Conservation (phyloP, 2,329 filamentous ascomycete genomes). For the Microthyrium microscopicum region DNA sequence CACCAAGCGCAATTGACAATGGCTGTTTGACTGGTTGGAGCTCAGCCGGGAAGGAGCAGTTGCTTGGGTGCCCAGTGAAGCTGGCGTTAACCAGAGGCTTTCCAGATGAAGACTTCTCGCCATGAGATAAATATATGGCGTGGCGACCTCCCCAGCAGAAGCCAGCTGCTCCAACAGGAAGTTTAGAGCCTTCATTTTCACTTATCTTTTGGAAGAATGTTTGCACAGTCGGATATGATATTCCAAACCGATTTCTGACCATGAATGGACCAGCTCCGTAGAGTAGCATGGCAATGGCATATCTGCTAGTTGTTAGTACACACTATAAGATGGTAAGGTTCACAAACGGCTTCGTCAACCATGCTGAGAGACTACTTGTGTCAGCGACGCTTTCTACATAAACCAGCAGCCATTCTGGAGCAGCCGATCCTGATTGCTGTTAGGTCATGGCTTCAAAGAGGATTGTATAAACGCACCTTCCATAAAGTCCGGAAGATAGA, state of each 20-base stretch:
- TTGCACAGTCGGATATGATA: conserved; percentile 3
- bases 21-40: conserved; percentile 29
- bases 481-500: conserved; percentile 43
- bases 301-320: not conserved
- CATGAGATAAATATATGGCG: conserved; percentile 29
- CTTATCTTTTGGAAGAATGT: conserved; percentile 5
- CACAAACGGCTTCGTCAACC: not conserved
- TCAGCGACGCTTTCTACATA: not conserved
- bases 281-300: not conserved
- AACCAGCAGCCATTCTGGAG: not conserved
- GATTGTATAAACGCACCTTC: conserved; percentile 18
- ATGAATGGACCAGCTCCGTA: conserved; percentile 3
- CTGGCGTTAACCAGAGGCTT: conserved; percentile 31
- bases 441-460: not conserved
- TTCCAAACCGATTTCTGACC: not conserved
- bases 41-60: conserved; percentile 31
- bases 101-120: conserved; percentile 11
- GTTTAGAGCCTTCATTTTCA: conserved; percentile 9
- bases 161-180: conserved; percentile 34
- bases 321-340: not conserved
- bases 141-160: conserved; percentile 50
- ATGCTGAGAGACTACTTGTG: too few relatives aligned
- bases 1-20: conserved; percentile 30
- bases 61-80: conserved; percentile 37
- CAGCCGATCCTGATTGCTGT: not conserved